Conservation (phyloP, 2,329 filamentous ascomycete genomes). For the Curvularia spicifera region DNA sequence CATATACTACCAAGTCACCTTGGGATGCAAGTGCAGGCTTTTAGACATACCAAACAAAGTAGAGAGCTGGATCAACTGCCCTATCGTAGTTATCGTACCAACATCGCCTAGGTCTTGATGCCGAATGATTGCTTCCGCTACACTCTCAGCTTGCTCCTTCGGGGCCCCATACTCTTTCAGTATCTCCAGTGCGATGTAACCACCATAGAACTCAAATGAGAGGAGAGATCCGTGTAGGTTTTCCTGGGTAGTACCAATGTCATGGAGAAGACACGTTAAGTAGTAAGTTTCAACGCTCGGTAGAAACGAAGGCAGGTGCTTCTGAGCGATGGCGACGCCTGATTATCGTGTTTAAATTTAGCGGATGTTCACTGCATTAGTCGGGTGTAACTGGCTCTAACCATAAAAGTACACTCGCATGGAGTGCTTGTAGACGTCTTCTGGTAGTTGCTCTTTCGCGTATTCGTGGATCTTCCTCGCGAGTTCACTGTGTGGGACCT, state of each 20-base stretch:
- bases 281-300: slow-evolving; percentile 8
- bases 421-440: slow-evolving; percentile 7
- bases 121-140: slow-evolving; percentile 7
- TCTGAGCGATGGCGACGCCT: neutral
- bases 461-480: neutral
- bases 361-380: neutral
- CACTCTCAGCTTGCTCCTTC: slow-evolving; percentile 4
- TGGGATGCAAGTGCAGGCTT: too few species aligned
- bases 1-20: neutral
- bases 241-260: slow-evolving; percentile 4
- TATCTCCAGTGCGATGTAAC: slow-evolving; percentile 4
- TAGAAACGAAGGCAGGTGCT: neutral
- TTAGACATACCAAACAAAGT: slow-evolving; percentile 5
- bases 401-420: slow-evolving; percentile 10
- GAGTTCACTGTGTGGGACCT: neutral
- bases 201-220: slow-evolving; percentile 11
- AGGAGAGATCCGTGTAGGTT: slow-evolving; percentile 5
- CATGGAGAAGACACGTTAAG: slow-evolving; percentile 9
- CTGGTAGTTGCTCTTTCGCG: neutral
- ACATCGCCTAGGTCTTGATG: slow-evolving; percentile 10
- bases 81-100: slow-evolving; percentile 3
- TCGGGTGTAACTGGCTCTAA: neutral
- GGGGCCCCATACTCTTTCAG: slow-evolving; percentile 1
- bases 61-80: slow-evolving; percentile 7
- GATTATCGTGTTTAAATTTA: neutral